These are phyloP conservation scores for Vaccinium corymbosum DNA, from an alignment of 148 eudicot genomes.

Conservation along the genomic window DNA sequence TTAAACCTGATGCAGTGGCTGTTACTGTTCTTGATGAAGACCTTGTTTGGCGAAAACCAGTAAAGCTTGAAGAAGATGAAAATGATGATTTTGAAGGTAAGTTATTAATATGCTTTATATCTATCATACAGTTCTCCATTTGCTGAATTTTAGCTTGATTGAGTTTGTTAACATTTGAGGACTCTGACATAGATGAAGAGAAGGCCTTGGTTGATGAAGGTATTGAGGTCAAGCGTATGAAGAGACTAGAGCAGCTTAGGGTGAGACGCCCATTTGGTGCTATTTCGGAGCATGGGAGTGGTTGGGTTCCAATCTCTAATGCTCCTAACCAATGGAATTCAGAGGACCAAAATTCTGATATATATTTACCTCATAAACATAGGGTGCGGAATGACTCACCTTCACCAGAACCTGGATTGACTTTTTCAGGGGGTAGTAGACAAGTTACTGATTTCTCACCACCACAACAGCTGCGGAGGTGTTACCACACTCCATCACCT, in stretches of 20 bases:
- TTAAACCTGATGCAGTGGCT: conserved; percentile 42
- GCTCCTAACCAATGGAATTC: conserved; percentile 19
- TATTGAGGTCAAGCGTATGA: conserved; percentile 78
- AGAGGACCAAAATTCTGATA: conserved; percentile 25
- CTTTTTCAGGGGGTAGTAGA: too few relatives aligned
- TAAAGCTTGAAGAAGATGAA: conserved; percentile 67
- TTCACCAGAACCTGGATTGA: conserved; percentile 29
- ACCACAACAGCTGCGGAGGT: conserved; percentile 35
- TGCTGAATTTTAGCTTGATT: background rate
- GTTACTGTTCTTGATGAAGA: conserved; percentile 85
- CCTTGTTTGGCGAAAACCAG: conserved; percentile 88
- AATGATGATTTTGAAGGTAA: conserved; percentile 68
- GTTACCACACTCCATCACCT: conserved; percentile 40
- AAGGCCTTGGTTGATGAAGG: conserved; percentile 83
- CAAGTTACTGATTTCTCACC: conserved; percentile 33
- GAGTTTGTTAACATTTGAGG: background rate
- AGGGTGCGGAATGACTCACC: conserved; percentile 45
- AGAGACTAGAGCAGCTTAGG: conserved; percentile 62
- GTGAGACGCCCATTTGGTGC: conserved; percentile 56
- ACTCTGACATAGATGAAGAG: conserved; percentile 46
- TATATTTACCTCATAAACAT: conserved; percentile 42
- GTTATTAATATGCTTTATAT: background rate
- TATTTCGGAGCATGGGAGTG: conserved; percentile 94
- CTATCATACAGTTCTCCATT: background rate
- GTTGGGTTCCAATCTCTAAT: conserved; percentile 74